A percentile compares a stretch with the other conserved stretches of the same genome.
These are phyloP conservation scores for Aspergillus sp. DNA, from an alignment of 2,329 filamentous ascomycete species.

Conservation along the genomic window DNA sequence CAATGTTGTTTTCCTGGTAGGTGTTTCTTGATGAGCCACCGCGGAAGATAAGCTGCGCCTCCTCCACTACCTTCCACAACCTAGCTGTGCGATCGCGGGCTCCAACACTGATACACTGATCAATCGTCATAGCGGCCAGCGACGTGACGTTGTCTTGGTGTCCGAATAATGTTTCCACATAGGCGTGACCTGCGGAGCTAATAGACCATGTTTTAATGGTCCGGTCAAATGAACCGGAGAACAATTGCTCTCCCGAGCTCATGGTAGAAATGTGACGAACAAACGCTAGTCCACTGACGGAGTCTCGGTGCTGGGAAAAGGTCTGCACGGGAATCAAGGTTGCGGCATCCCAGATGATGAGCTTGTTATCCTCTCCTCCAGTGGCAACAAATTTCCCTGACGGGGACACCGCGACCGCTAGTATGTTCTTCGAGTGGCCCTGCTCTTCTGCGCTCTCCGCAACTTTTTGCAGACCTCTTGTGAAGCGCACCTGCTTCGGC, in stretches of 20 bases:
- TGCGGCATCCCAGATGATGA: constrained; percentile 86
- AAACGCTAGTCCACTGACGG: constrained; percentile 83
- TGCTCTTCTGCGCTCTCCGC: constrained; percentile 55
- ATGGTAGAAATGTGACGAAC: constrained; percentile 69
- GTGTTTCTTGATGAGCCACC: constrained; percentile 64
- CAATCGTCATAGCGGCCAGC: constrained; percentile 79
- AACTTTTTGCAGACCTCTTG: constrained; percentile 47
- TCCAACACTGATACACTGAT: constrained; percentile 89
- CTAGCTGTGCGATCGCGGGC: constrained; percentile 88
- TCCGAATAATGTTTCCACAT: constrained; percentile 93
- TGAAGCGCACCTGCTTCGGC: constrained; percentile 55
- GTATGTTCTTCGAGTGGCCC: constrained; percentile 78
- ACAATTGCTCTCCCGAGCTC: constrained; percentile 76
- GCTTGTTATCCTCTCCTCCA: constrained; percentile 78
- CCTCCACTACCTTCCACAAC: constrained; percentile 94
- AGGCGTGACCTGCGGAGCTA: constrained; percentile 76
- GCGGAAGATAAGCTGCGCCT: constrained; percentile 92
- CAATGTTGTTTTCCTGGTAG: constrained; percentile 80
- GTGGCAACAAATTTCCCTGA: constrained; percentile 92
- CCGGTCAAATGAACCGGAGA: constrained; percentile 86
- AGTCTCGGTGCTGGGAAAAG: constrained; percentile 89
- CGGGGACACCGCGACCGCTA: constrained; percentile 82
- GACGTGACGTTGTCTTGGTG: constrained; percentile 91
- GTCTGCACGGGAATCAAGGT: constrained; percentile 78
- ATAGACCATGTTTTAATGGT: constrained; percentile 96